phyloP scores from a whole-genome alignment of 805 yeast genomes.

The Pichia kluyveri region DNA sequence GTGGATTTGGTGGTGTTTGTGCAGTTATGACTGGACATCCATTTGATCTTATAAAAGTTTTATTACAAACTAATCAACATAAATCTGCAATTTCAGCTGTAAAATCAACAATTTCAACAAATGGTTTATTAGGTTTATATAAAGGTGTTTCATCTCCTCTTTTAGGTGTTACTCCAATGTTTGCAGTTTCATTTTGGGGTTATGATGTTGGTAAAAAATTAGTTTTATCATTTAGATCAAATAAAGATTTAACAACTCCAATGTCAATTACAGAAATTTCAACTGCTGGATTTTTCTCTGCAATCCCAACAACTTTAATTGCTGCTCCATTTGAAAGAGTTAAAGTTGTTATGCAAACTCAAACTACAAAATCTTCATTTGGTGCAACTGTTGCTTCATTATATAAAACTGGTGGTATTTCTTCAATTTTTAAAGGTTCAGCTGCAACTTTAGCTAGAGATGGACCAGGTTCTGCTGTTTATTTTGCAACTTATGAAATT shows the following conservation, averaged over 20 bases:
- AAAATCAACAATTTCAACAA: constrained; percentile 55
- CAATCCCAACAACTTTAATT: constrained; percentile 87
- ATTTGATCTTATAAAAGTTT: constrained; percentile 85
- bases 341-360: constrained; percentile 81
- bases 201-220: constrained; percentile 85
- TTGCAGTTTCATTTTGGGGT: constrained; percentile 98
- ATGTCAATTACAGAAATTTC: constrained; percentile 65
- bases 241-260: constrained; percentile 14
- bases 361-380: constrained; percentile 38
- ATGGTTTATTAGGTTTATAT: constrained; percentile 76
- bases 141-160: constrained; percentile 93
- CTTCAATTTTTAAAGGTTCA: constrained; percentile 85
- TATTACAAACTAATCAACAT: constrained; percentile 76
- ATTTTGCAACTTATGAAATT: constrained; percentile 89
- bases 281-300: constrained; percentile 89
- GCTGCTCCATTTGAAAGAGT: constrained; percentile 98
- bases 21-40: constrained; percentile 97
- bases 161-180: constrained; percentile 97
- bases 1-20: constrained; percentile 95
- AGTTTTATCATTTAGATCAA: constrained; percentile 38
- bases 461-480: constrained; percentile 94
- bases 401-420: constrained; percentile 70
- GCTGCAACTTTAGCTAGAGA: constrained; percentile 90
- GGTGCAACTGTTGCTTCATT: constrained; percentile 56
- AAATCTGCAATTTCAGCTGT: constrained; percentile 60